Evolutionary conservation across 2,329 filamentous ascomycete genomes (phyloP), one percentile per base, ranked within the genome.

Genomic region (Furcasterigmium furcatum): DNA sequence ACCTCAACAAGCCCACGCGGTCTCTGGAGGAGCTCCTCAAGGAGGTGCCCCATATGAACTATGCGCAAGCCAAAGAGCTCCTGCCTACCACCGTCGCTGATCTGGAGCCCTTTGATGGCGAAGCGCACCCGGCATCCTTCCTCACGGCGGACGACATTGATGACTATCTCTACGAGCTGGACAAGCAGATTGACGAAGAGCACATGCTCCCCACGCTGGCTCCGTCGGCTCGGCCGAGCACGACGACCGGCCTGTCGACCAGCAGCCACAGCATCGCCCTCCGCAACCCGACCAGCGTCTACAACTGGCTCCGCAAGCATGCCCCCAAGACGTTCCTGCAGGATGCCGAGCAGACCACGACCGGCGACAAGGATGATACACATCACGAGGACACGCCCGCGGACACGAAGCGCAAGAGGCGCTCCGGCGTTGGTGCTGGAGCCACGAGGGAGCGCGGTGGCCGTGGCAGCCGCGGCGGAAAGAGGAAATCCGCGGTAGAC

Each of bases 301-400:
- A 95, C 70, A 96, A 95, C 65, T 99, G 94, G 94, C 79, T 99
- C 12, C 81, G 89, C 51, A 84, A 89, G 60, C 79, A 96, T 65
- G 85, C 89, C 48, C 88, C 91, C 4, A 85, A 92, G 63, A 84
- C 91, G 41, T 91, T 95, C 70, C 70, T 95, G 18, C 87, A 95
- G 62, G 88, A 91, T 57, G 80, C 83, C 46, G 82, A 85, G 56
- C 66, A 67, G 24, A 61, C 56, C 1, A 55, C 59, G 14, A 20
- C 30, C 42, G 54, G 53, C 16, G 63, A 65, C 34, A 63, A 67
- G 19, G 65, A 67, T 43, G 65, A 69, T 8, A 68, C 70, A 19
- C 67, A 67, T 22, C 62, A 70, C 42, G 60, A 58, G 16, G 60
- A 55, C 5, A 52, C 50, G 3, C 51, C 53, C 10, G 54, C 46